These are phyloP conservation scores for Pleurozium schreberi DNA, from an alignment of 225 moss, liverwort and hornwort genomes.

Conservation along the genomic window DNA sequence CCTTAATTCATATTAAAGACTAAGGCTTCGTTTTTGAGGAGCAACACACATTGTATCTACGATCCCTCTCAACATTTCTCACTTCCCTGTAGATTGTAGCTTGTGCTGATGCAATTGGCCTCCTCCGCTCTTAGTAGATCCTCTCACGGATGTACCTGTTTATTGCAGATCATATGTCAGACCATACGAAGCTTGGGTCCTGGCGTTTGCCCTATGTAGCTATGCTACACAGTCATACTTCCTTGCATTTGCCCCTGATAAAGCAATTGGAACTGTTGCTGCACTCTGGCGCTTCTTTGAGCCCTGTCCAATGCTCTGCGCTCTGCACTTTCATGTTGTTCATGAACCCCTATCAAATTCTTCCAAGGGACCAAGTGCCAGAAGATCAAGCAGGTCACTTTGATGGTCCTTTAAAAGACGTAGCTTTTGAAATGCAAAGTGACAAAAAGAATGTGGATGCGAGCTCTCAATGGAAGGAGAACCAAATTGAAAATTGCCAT, in stretches of 20 bases:
- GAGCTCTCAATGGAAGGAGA: background rate
- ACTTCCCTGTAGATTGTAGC: background rate
- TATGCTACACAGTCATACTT: constrained; percentile 28
- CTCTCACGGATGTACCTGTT: background rate
- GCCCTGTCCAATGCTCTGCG: constrained; percentile 37
- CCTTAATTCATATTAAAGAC: background rate
- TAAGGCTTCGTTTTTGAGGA: background rate
- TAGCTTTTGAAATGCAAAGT: background rate
- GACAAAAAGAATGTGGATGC: background rate
- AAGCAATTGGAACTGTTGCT: constrained; percentile 16
- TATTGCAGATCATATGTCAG: constrained; percentile 35
- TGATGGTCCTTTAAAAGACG: background rate
- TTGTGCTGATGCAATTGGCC: background rate
- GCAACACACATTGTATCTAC: background rate
- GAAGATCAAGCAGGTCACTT: background rate
- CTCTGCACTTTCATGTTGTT: constrained; percentile 39
- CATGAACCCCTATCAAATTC: constrained; percentile 23
- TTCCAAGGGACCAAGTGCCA: background rate
- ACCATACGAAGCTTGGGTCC: constrained; percentile 26
- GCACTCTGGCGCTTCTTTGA: constrained; percentile 18
- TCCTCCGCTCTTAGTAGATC: background rate
- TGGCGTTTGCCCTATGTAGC: constrained; percentile 44
- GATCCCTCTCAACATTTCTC: background rate
- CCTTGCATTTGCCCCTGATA: constrained; percentile 27
- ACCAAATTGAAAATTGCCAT: background rate